phyloP scores from a whole-genome alignment of 2,329 filamentous ascomycete species.

The Colletotrichum tropicale region DNA sequence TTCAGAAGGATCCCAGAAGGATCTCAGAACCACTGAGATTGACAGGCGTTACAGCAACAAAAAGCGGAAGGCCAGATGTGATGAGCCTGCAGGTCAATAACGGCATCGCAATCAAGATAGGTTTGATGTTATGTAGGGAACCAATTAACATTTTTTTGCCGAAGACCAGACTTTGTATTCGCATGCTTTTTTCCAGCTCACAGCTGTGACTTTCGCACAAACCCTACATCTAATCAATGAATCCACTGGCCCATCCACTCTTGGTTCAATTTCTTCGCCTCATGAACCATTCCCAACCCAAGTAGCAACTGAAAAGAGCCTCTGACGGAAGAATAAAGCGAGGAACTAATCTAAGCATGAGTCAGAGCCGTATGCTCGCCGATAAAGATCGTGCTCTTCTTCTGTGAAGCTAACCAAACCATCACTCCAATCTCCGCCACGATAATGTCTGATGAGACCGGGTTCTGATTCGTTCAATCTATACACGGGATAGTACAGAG shows the following conservation, averaged over 20 bases:
- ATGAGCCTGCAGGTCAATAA: background rate
- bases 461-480: conserved; percentile 62
- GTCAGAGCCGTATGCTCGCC: conserved; percentile 38
- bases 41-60: background rate
- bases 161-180: background rate
- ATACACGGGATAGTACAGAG: conserved; percentile 66
- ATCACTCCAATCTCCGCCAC: conserved; percentile 37
- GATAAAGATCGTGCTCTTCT: conserved; percentile 48
- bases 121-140: background rate
- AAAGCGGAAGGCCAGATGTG: background rate
- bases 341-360: conserved; percentile 35
- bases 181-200: background rate
- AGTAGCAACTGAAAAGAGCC: conserved; percentile 33
- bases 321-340: conserved; percentile 31
- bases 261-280: conserved; percentile 26
- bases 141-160: background rate
- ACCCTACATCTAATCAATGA: background rate
- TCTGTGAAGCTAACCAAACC: conserved; percentile 44
- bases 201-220: background rate
- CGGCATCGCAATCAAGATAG: background rate
- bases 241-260: conserved; percentile 29
- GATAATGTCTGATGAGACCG: conserved; percentile 49
- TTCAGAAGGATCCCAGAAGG: background rate
- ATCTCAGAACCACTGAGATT: background rate
- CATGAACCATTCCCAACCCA: conserved; percentile 25